Evolutionary conservation across 768 basidiomycete species (phyloP), one percentile per base, ranked within the genome.

Genomic region (Tricholoma sp.): DNA sequence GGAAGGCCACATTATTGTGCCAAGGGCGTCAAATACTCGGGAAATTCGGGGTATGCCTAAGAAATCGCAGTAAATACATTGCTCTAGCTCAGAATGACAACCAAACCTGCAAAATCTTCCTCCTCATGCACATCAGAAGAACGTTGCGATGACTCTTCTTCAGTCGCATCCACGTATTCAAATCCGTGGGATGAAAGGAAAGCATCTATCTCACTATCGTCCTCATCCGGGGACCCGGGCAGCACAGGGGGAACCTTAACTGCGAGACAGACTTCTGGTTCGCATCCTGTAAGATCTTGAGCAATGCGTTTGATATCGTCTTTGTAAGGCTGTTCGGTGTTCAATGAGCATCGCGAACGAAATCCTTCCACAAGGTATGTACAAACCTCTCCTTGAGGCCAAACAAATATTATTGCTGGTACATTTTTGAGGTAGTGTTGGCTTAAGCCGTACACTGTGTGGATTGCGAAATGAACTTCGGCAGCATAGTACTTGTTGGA

Each of bases 1-100:
- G 0, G 86, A 87, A 4, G 91, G 86, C 91, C 91, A 94, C 86
- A 93, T 91, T 63, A 94, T 83, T 0, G 91, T 91, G 68, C 89
- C 86, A 45, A 94, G 73, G 10, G 91, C 88, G 65, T 91, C 89
- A 18, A 89, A 63, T 7, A 91, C 83, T 22, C 91, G 83, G 29
- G 83, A 80, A 32, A 91, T 78, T 11, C 73, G 64, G 18, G 80
- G 80, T 52, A 83, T 76, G 16, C 72, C 84, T 83, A 49, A 34
- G 51, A 29, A 41, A 51, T 24, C 51, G 5, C 50, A 35, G 21
- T 56, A 27, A 55, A 52, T 47, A 4, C 54, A 29, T 52, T 31
- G 19, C 18, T 46, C 29, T 27, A 6, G 34, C 53, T 3, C 46
- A 32, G 19, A 8, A 21, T 27, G 52, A 47, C 37, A 60, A 31